phyloP scores from a whole-genome alignment of 176 grass and related monocot genomes.

The Coix lacrymajobi region DNA sequence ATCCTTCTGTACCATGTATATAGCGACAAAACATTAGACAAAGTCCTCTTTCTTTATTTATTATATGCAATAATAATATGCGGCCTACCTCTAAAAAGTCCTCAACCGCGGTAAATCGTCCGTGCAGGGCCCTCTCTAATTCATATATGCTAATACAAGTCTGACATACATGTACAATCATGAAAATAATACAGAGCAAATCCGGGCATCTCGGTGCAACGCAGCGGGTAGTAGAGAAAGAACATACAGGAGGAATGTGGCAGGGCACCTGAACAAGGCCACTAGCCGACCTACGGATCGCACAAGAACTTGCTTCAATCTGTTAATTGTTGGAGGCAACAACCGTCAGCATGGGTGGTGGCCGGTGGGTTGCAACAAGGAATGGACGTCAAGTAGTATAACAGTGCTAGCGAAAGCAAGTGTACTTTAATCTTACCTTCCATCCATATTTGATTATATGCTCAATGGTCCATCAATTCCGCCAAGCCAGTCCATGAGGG shows the following conservation, averaged over 20 bases:
- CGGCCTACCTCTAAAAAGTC: not conserved
- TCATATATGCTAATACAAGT: not conserved
- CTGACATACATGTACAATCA: conserved; percentile 2
- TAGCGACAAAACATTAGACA: too few species aligned
- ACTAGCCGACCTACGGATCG: not conserved
- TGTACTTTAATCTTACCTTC: conserved; percentile 6
- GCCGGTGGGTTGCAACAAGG: not conserved
- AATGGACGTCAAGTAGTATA: not conserved
- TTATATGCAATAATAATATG: too few species aligned
- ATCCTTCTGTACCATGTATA: too few species aligned
- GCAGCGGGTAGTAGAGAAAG: not conserved
- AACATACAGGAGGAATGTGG: not conserved
- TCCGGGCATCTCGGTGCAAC: not conserved
- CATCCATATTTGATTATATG: not conserved
- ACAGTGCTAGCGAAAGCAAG: not conserved
- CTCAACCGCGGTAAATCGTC: not conserved
- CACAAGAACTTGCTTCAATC: conserved; percentile 3
- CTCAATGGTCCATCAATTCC: conserved; percentile 38
- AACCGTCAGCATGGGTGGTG: not conserved
- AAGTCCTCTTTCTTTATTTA: not conserved
- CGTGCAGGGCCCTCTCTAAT: not conserved
- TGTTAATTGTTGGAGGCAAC: not conserved
- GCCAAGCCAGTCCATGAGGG: conserved; percentile 48
- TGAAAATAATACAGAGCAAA: not conserved
- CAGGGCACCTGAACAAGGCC: conserved; percentile 25